These are phyloP conservation scores for Chiua virens DNA, from an alignment of 768 basidiomycete species.

Conservation along the genomic window DNA sequence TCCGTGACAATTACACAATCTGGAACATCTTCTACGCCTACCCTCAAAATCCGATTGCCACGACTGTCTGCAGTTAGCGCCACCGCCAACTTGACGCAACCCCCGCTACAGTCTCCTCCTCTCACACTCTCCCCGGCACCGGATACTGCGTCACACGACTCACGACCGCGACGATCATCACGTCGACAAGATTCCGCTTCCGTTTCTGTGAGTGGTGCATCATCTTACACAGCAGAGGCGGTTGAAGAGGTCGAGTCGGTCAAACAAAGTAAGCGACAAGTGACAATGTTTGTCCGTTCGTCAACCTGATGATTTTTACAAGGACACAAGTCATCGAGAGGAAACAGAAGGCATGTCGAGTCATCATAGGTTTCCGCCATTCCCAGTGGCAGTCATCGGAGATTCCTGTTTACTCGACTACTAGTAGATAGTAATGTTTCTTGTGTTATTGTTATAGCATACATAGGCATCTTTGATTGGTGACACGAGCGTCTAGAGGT, in stretches of 20 bases:
- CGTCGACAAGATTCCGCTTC: slow-evolving; percentile 31
- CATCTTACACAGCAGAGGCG: slow-evolving; percentile 30
- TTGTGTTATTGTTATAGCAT: background rate
- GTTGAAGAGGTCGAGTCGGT: slow-evolving; percentile 24
- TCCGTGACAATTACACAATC: slow-evolving; percentile 36
- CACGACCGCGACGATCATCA: slow-evolving; percentile 27
- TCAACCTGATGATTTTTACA: background rate
- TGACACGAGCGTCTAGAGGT: background rate
- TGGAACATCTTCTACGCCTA: slow-evolving; percentile 31
- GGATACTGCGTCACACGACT: slow-evolving; percentile 20
- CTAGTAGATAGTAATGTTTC: slow-evolving; percentile 15
- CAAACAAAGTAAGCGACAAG: slow-evolving; percentile 29
- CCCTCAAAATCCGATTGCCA: slow-evolving; percentile 35
- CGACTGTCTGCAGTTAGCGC: slow-evolving; percentile 31
- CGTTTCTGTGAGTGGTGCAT: slow-evolving; percentile 32
- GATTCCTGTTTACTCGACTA: slow-evolving; percentile 20
- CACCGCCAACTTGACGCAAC: slow-evolving; percentile 17
- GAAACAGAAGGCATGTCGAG: slow-evolving; percentile 23
- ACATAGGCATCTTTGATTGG: background rate
- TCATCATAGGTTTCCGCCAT: slow-evolving; percentile 7
- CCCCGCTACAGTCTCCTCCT: slow-evolving; percentile 23
- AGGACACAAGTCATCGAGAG: slow-evolving; percentile 24
- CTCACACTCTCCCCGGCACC: slow-evolving; percentile 21
- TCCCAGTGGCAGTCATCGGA: slow-evolving; percentile 7
- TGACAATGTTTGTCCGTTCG: background rate